A percentile compares a stretch with the other conserved stretches of the same genome.
phyloP scores from a whole-genome alignment of 192 early-diverging fungal species.

The Backusella macrospora region DNA sequence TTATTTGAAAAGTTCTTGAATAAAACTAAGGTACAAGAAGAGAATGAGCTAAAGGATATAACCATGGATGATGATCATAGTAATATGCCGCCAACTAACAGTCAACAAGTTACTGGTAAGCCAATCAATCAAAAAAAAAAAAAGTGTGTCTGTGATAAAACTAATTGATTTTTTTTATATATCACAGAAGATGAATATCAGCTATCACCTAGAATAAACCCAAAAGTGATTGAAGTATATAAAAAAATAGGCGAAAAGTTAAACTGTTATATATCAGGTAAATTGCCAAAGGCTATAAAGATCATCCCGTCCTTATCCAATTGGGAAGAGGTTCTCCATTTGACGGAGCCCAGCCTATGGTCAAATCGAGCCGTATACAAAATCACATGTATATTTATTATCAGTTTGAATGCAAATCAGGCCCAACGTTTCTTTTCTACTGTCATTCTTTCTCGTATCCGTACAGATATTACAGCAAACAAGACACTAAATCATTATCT shows the following conservation, averaged over 20 bases:
- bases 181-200: slow-evolving; percentile 44
- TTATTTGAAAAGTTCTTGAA: slow-evolving; percentile 87
- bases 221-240: slow-evolving; percentile 94
- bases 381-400: slow-evolving; percentile 94
- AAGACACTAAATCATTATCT: slow-evolving; percentile 96
- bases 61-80: slow-evolving; percentile 91
- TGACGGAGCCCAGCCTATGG: slow-evolving; percentile 91
- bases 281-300: slow-evolving; percentile 98
- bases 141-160: neutral
- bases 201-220: slow-evolving; percentile 66
- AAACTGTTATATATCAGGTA: slow-evolving; percentile 90
- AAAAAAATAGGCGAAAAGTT: slow-evolving; percentile 89
- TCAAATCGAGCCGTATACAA: slow-evolving; percentile 94
- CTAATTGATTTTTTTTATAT: slow-evolving; percentile 18
- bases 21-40: slow-evolving; percentile 68
- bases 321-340: slow-evolving; percentile 96
- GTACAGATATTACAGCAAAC: slow-evolving; percentile 94
- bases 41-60: slow-evolving; percentile 88
- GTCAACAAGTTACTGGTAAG: slow-evolving; percentile 28
- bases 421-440: slow-evolving; percentile 87
- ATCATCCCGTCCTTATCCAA: slow-evolving; percentile 93
- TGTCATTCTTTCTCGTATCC: slow-evolving; percentile 87
- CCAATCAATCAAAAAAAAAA: neutral
- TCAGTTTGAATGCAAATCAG: slow-evolving; percentile 91
- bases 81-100: slow-evolving; percentile 46